A percentile compares a stretch with the other conserved stretches of the same genome.
Conservation (phyloP, 208 protist species). For the Phytomonas francai region DNA sequence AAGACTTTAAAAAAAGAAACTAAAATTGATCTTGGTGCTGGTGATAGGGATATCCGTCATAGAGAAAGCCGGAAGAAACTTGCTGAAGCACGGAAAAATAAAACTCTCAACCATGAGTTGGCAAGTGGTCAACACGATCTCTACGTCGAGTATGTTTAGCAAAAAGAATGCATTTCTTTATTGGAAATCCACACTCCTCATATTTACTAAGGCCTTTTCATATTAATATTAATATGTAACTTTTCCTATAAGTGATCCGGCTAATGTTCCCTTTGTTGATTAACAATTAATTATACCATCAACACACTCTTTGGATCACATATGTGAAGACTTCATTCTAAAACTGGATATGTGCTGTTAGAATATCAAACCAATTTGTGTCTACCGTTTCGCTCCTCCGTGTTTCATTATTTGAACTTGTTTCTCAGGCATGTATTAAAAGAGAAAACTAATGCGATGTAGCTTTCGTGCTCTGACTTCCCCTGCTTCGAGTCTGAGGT, state of each 20-base stretch:
- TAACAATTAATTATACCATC: neutral
- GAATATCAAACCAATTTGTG: neutral
- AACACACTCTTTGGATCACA: neutral
- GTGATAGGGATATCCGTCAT: conserved; percentile 1
- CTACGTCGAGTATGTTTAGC: conserved; percentile 37
- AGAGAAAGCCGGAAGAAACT: conserved; percentile 19
- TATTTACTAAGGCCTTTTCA: neutral
- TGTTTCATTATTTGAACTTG: neutral
- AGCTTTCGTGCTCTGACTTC: conserved; percentile 14
- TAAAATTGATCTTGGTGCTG: neutral
- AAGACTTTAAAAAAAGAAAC: conserved; percentile 11
- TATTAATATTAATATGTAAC: neutral
- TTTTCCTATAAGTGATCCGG: neutral
- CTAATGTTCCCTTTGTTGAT: neutral
- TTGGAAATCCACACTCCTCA: neutral
- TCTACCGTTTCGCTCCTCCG: neutral
- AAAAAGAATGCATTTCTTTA: neutral
- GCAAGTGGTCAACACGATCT: conserved; percentile 27
- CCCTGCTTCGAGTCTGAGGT: neutral
- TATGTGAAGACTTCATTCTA: neutral
- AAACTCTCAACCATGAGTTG: conserved; percentile 19
- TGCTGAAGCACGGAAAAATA: conserved; percentile 43
- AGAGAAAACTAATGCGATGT: conserved; percentile 1
- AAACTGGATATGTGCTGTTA: neutral
- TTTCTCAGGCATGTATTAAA: neutral